Percentiles rank a stretch among this genome's conserved stretches.
Conservation (phyloP, 1,284 basidiomycete species). For the Melampsora abietis-canadensis region DNA sequence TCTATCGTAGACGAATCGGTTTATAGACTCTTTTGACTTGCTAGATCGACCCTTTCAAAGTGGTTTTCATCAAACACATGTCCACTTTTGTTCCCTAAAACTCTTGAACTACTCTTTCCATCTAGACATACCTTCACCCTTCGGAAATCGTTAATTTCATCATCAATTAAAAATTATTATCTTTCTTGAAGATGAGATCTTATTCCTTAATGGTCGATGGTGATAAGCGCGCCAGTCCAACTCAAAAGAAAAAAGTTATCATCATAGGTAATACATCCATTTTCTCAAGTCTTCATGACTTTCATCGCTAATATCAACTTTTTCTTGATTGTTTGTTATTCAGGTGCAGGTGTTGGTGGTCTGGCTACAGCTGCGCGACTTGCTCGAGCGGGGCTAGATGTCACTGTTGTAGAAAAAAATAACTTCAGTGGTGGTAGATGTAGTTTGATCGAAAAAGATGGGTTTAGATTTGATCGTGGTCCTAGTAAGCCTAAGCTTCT, state of each 20-base stretch:
- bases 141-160: too few species aligned
- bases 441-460: slow-evolving; percentile 57
- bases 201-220: slow-evolving; percentile 21
- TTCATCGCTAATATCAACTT: neutral
- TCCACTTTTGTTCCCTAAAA: too few species aligned
- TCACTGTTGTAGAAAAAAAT: slow-evolving; percentile 57
- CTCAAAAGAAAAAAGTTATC: slow-evolving; percentile 37
- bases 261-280: slow-evolving; percentile 29
- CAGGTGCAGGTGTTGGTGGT: slow-evolving; percentile 58
- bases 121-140: neutral
- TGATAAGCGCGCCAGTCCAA: neutral
- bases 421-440: slow-evolving; percentile 58
- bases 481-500: slow-evolving; percentile 24
- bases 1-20: too few species aligned
- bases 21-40: too few species aligned
- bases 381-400: slow-evolving; percentile 56
- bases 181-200: slow-evolving; percentile 1
- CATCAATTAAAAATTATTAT: too few species aligned
- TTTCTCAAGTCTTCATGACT: neutral
- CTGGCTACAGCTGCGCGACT: slow-evolving; percentile 57
- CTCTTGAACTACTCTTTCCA: too few species aligned
- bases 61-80: too few species aligned
- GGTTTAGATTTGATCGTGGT: slow-evolving; percentile 50
- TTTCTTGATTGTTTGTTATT: neutral
- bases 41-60: too few species aligned